Evolutionary conservation across 176 grass and related monocot species (phyloP).

Genomic region (Triticum dicoccoides): DNA sequence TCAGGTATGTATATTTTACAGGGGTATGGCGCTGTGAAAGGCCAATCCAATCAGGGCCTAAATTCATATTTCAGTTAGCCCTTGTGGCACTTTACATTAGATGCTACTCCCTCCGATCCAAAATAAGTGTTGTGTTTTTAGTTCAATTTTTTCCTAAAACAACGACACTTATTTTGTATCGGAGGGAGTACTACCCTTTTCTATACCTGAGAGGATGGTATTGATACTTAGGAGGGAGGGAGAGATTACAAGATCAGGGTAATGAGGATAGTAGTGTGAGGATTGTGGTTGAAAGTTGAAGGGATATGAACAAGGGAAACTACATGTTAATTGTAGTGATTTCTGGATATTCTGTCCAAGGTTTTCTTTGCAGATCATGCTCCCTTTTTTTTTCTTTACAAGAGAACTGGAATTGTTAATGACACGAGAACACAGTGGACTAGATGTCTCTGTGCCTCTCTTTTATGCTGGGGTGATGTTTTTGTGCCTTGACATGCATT

Average conservation of each 20-base stretch:
- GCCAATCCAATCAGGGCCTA: no score
- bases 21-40: no score
- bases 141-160: no score
- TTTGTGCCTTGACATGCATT: not conserved
- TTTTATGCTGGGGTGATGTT: no score
- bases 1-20: no score
- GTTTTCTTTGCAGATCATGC: not conserved
- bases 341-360: not conserved
- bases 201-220: not conserved
- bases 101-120: not conserved
- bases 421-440: no score
- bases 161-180: no score
- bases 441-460: no score
- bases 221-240: constrained; percentile 4
- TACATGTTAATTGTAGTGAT: no score
- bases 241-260: no score
- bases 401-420: not conserved
- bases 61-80: not conserved
- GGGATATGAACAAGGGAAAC: no score
- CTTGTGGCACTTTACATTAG: not conserved
- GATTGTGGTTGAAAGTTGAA: not conserved
- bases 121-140: no score
- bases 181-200: not conserved
- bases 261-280: not conserved
- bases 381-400: not conserved